Evolutionary conservation across 1,284 basidiomycete genomes (phyloP).

Genomic region (Thelephora terrestris): DNA sequence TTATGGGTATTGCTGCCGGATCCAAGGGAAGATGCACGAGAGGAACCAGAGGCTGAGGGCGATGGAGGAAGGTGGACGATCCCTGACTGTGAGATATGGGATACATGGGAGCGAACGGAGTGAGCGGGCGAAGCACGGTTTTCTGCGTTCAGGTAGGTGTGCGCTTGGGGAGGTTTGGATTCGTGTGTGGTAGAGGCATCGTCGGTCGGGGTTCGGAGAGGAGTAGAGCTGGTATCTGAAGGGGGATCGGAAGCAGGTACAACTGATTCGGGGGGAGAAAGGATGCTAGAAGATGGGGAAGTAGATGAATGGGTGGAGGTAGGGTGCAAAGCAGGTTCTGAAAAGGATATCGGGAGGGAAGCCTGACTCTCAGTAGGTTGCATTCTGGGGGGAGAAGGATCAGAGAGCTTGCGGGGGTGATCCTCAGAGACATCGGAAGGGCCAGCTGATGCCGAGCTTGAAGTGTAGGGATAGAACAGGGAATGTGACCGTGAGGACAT

Average conservation of each 20-base stretch:
- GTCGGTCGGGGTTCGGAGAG: slow-evolving; percentile 5
- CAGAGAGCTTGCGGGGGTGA: too few species aligned
- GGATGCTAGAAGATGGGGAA: too few species aligned
- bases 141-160: not conserved
- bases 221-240: slow-evolving; percentile 4
- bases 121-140: not conserved
- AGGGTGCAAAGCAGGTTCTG: too few species aligned
- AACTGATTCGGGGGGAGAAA: not conserved
- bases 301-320: too few species aligned
- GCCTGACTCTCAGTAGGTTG: too few species aligned
- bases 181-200: not conserved
- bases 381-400: too few species aligned
- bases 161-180: too few species aligned
- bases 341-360: too few species aligned
- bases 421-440: too few species aligned
- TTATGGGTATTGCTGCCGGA: slow-evolving; percentile 11
- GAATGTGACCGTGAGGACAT: too few species aligned
- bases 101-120: slow-evolving; percentile 18
- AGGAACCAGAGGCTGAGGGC: slow-evolving; percentile 11
- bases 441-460: too few species aligned
- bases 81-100: slow-evolving; percentile 32
- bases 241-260: not conserved
- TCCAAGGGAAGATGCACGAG: slow-evolving; percentile 10
- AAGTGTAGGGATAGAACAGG: too few species aligned
- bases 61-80: slow-evolving; percentile 41